Evolutionary conservation across 768 basidiomycete species (phyloP), one percentile per base, ranked within the genome.

Genomic region (Solioccasus polychromus): DNA sequence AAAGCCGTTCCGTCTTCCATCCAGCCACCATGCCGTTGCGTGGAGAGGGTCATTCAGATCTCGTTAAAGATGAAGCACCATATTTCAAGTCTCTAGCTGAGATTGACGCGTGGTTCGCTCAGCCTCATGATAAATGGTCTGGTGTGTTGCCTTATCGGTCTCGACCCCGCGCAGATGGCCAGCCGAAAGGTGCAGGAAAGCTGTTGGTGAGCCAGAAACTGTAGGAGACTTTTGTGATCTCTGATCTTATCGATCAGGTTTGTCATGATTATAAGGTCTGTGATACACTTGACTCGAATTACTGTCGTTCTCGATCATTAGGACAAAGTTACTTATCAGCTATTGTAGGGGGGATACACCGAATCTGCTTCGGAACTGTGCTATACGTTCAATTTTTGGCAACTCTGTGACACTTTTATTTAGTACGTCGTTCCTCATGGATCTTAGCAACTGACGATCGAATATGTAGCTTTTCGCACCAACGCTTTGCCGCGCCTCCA

Each of bases 341-440:
- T n/a, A n/a, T n/a, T n/a, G 30, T 48, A 89, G 89, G 88, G 88
- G 34, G 89, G 89, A 20, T 91, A 92, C 61, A 76, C 69, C 5
- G 88, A 91, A 55, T 73, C 63, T 24, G 80, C 82, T 0, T 76
- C 74, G 11, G 70, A 72, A 14, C 63, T 81, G 2, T 77, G 79
- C 3, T 92, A 91, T 58, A 88, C 88, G 2, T 91, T 89, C 68
- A 86, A 88, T 50, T 88, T 84, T 59, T 92, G 88, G 87, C 68
- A 75, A 3, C 60, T 71, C 18, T 81, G 79, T 47, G 80, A 88
- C 50, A 76, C 71, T 0, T 91, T 90, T 63, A 67, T 91, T 53
- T 92, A 92, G 89, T 88, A 46, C 54, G 82, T 69, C 34, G 7
- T 11, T 39, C 24, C 38, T 36, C 12, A 3, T 37, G 39, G 4